Percentiles rank a stretch among this genome's conserved stretches.
phyloP scores from a whole-genome alignment of 805 yeast species.

The Cyberlindnera euphorbiiphila region DNA sequence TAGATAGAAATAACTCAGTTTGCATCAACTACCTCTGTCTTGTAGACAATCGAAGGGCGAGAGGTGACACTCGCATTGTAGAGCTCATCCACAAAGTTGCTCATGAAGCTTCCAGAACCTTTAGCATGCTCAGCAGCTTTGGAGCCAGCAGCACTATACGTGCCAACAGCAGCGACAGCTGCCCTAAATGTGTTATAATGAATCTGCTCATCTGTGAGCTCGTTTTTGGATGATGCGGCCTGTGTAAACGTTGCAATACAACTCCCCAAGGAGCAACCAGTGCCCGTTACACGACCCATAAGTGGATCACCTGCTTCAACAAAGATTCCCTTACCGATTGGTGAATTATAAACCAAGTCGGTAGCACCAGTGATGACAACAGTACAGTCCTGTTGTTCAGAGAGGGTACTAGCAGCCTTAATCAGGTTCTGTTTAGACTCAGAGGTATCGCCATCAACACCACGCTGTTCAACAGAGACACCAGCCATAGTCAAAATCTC shows the following conservation, averaged over 20 bases:
- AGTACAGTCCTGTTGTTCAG: slow-evolving; percentile 47
- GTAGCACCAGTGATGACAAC: slow-evolving; percentile 69
- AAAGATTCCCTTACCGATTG: slow-evolving; percentile 31
- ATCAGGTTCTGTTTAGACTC: slow-evolving; percentile 27
- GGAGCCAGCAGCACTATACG: slow-evolving; percentile 1
- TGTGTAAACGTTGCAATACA: slow-evolving; percentile 47
- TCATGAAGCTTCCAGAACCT: slow-evolving; percentile 11
- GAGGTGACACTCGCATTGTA: too few species aligned
- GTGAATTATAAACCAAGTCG: slow-evolving; percentile 40
- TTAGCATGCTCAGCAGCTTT: slow-evolving; percentile 1
- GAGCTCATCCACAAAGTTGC: slow-evolving; percentile 5
- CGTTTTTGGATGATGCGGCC: too few species aligned
- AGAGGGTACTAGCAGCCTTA: slow-evolving; percentile 44
- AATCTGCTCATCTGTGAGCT: neutral
- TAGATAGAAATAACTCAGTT: neutral
- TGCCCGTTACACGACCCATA: slow-evolving; percentile 71
- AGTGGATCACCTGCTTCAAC: slow-evolving; percentile 56
- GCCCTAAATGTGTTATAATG: neutral
- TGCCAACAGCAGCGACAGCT: neutral
- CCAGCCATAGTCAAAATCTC: slow-evolving; percentile 67
- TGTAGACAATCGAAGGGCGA: too few species aligned
- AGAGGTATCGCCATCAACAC: slow-evolving; percentile 54
- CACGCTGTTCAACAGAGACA: slow-evolving; percentile 49
- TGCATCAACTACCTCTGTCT: too few species aligned
- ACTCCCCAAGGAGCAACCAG: slow-evolving; percentile 82